phyloP scores from a whole-genome alignment of 179 eudicot species.

The Nepenthes alata region DNA sequence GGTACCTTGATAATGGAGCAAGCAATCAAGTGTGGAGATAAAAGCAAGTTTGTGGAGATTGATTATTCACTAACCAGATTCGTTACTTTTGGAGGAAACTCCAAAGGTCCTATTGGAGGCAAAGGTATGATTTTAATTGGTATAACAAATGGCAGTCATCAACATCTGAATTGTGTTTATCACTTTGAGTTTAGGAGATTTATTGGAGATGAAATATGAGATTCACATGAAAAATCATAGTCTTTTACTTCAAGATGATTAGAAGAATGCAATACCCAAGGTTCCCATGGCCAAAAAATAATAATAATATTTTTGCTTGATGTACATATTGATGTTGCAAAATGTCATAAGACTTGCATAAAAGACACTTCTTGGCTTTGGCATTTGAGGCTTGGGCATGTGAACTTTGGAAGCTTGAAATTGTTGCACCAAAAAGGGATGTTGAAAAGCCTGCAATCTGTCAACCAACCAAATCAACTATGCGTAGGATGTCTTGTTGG shows the following conservation, averaged over 20 bases:
- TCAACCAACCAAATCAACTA: neutral
- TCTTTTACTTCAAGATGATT: too few relatives aligned
- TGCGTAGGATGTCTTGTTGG: neutral
- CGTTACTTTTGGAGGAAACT: neutral
- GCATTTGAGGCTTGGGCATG: neutral
- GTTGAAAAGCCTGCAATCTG: neutral
- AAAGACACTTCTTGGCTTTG: neutral
- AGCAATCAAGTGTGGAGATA: too few relatives aligned
- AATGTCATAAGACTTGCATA: neutral
- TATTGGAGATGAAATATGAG: neutral
- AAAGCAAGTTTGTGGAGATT: too few relatives aligned
- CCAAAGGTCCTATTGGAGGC: neutral
- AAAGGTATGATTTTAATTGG: neutral
- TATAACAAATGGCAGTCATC: neutral
- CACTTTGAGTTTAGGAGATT: neutral
- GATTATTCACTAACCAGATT: neutral
- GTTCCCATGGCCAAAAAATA: neutral
- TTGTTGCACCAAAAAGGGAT: neutral
- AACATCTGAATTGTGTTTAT: neutral
- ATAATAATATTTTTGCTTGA: neutral
- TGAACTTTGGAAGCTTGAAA: neutral
- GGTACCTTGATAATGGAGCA: too few relatives aligned
- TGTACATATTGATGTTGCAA: neutral
- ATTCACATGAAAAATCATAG: neutral
- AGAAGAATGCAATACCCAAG: neutral